Conservation (phyloP, 2,329 filamentous ascomycete genomes). For the Paecilomyces niveus region DNA sequence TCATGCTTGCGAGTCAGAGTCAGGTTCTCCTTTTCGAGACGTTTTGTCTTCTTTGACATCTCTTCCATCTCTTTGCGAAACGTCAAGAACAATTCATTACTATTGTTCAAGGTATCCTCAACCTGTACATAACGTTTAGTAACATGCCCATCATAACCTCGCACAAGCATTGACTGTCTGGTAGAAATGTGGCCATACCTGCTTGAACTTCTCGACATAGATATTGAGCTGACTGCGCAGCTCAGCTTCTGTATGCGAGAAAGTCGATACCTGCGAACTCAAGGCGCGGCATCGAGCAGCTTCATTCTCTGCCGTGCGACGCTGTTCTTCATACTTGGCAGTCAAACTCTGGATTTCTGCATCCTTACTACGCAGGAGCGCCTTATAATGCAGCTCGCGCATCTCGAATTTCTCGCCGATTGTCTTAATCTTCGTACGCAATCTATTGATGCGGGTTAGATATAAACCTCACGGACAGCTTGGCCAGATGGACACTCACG, state of each 20-base stretch:
- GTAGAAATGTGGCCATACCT: slow-evolving; percentile 56
- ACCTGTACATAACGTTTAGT: slow-evolving; percentile 61
- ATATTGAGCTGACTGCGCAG: slow-evolving; percentile 92
- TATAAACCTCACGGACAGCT: slow-evolving; percentile 1
- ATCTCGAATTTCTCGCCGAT: slow-evolving; percentile 96
- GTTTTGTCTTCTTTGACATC: slow-evolving; percentile 98
- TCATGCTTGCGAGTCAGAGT: slow-evolving; percentile 88
- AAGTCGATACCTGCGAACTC: slow-evolving; percentile 86
- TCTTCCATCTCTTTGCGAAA: slow-evolving; percentile 99
- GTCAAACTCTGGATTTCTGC: slow-evolving; percentile 90
- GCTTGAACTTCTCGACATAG: slow-evolving; percentile 99
- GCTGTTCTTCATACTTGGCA: slow-evolving; percentile 81
- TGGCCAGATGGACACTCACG: slow-evolving; percentile 51
- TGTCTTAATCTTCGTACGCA: slow-evolving; percentile 74
- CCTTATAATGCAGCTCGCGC: slow-evolving; percentile 88
- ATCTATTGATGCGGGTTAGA: slow-evolving; percentile 29
- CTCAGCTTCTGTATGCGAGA: slow-evolving; percentile 92
- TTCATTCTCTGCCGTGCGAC: slow-evolving; percentile 80
- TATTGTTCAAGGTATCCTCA: slow-evolving; percentile 96
- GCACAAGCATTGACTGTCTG: neutral
- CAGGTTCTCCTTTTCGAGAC: slow-evolving; percentile 93
- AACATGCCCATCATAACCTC: slow-evolving; percentile 14
- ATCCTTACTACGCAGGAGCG: slow-evolving; percentile 86
- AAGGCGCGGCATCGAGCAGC: slow-evolving; percentile 72
- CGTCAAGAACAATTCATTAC: slow-evolving; percentile 92